A percentile compares a stretch with the other conserved stretches of the same genome.
phyloP scores from a whole-genome alignment of 1,284 basidiomycete species.

The Afroboletus lepidellus region DNA sequence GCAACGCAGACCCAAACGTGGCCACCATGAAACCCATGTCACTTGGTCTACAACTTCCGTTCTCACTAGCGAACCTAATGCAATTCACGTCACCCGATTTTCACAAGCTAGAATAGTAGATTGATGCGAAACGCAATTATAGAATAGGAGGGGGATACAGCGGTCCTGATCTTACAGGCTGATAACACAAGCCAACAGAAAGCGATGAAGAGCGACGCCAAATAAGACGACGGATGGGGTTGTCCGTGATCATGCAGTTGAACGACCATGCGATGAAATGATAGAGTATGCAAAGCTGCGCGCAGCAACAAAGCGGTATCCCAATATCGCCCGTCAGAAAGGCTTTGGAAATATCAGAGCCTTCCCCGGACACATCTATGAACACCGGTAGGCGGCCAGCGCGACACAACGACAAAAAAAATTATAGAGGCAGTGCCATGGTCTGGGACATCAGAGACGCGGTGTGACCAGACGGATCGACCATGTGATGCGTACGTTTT shows the following conservation, averaged over 20 bases:
- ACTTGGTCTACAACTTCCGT: background rate
- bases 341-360: slow-evolving; percentile 12
- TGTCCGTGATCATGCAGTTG: slow-evolving; percentile 19
- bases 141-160: slow-evolving; percentile 23
- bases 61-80: slow-evolving; percentile 18
- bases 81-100: slow-evolving; percentile 19
- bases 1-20: background rate
- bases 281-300: slow-evolving; percentile 13
- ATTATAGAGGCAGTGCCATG: slow-evolving; percentile 40
- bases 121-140: slow-evolving; percentile 19
- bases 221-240: slow-evolving; percentile 9
- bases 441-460: slow-evolving; percentile 48
- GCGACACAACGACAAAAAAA: slow-evolving; percentile 7
- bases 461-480: slow-evolving; percentile 43
- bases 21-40: background rate
- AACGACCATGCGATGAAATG: slow-evolving; percentile 19
- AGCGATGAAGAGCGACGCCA: slow-evolving; percentile 12
- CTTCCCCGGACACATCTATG: slow-evolving; percentile 14
- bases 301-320: slow-evolving; percentile 12
- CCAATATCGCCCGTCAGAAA: slow-evolving; percentile 8
- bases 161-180: slow-evolving; percentile 26
- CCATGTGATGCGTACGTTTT: slow-evolving; percentile 61
- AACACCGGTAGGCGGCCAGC: slow-evolving; percentile 22
- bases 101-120: slow-evolving; percentile 19
- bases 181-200: slow-evolving; percentile 19